These are phyloP conservation scores for Mycena alexandri DNA, from an alignment of 768 basidiomycete genomes.

Conservation along the genomic window DNA sequence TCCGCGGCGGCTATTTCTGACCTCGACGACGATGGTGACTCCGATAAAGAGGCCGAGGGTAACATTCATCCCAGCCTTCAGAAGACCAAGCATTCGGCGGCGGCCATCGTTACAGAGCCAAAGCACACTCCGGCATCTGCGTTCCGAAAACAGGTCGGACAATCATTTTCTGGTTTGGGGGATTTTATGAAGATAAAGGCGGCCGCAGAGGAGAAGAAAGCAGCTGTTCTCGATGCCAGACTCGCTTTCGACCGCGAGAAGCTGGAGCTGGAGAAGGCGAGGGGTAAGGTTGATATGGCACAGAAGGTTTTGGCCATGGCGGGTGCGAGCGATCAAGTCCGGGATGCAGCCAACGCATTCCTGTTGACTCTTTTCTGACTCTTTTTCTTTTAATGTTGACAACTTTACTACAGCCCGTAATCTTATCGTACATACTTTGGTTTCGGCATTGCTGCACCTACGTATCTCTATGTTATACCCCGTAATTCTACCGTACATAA, in stretches of 20 bases:
- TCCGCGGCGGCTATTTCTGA: conserved; percentile 2
- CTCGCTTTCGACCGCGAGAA: background rate
- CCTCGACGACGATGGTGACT: background rate
- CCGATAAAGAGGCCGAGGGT: no score
- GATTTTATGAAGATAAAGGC: conserved; percentile 14
- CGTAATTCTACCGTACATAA: no score
- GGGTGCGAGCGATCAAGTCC: background rate
- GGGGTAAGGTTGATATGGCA: conserved; percentile 15
- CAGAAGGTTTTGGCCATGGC: background rate
- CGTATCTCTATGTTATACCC: no score
- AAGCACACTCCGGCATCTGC: background rate
- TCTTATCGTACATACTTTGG: no score
- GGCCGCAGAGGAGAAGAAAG: conserved; percentile 6
- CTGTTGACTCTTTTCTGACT: background rate
- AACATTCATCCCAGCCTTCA: no score
- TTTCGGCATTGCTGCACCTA: no score
- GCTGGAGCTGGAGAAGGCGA: conserved; percentile 1
- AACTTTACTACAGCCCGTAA: no score
- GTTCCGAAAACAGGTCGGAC: background rate
- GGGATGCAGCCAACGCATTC: conserved; percentile 1
- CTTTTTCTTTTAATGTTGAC: no score
- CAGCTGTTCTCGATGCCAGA: background rate
- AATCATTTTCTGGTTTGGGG: background rate
- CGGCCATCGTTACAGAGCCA: no score
- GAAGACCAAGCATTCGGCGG: no score